A percentile compares a stretch with the other conserved stretches of the same genome.
Evolutionary conservation across 1,139 yeast genomes (phyloP).

Genomic region (Pichia sp.): DNA sequence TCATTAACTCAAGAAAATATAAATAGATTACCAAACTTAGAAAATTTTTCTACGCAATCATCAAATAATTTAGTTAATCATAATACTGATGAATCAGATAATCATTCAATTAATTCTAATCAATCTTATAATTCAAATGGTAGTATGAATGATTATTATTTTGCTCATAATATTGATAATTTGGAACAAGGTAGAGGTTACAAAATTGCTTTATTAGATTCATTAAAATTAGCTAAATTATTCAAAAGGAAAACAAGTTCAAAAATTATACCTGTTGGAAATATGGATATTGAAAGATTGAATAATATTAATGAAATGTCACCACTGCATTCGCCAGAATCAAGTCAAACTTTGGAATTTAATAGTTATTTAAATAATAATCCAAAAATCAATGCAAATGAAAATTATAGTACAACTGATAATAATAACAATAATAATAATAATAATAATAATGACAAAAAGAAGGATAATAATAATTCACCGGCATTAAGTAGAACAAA

Average conservation of each 20-base stretch:
- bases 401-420: neutral
- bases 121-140: slow-evolving; percentile 7
- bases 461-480: too few relatives aligned
- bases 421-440: too few relatives aligned
- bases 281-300: slow-evolving; percentile 6
- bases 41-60: too few relatives aligned
- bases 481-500: neutral
- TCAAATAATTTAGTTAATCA: too few relatives aligned
- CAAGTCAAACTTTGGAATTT: neutral
- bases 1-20: neutral
- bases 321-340: slow-evolving; percentile 3
- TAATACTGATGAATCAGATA: too few relatives aligned
- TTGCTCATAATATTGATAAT: slow-evolving; percentile 23
- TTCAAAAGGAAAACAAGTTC: slow-evolving; percentile 8
- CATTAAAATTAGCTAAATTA: slow-evolving; percentile 24
- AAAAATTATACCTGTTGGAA: neutral
- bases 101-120: neutral
- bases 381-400: neutral
- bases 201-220: slow-evolving; percentile 27
- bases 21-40: neutral
- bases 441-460: too few relatives aligned
- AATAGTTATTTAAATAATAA: neutral
- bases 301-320: neutral
- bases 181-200: slow-evolving; percentile 24
- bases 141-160: slow-evolving; percentile 15